These are phyloP conservation scores for Acorus calamus DNA, from an alignment of 106 monocot genomes.

Conservation along the genomic window DNA sequence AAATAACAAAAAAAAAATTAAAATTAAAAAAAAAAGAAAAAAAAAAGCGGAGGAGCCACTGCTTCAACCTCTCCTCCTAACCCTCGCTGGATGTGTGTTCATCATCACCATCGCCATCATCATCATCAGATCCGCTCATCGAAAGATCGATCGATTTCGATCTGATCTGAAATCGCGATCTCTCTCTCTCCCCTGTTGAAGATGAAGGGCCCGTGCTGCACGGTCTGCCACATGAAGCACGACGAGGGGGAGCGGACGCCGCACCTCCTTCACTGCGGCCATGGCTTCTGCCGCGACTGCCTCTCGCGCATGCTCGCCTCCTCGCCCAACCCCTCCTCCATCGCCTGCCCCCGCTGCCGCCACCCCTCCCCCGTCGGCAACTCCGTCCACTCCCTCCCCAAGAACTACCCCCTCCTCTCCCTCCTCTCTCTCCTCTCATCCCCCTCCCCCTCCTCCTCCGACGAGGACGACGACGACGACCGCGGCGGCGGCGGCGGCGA, in stretches of 20 bases:
- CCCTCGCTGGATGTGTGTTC: too few relatives aligned
- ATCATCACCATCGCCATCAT: too few relatives aligned
- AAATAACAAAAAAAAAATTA: too few relatives aligned
- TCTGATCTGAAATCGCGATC: background rate
- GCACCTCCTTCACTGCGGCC: conserved; percentile 85
- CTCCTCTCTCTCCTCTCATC: conserved; percentile 67
- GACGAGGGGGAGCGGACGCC: conserved; percentile 82
- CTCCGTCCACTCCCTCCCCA: conserved; percentile 76
- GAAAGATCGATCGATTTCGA: too few relatives aligned
- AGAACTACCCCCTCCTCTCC: conserved; percentile 88
- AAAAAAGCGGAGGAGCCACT: too few relatives aligned
- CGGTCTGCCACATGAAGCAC: conserved; percentile 80
- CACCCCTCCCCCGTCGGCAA: conserved; percentile 85
- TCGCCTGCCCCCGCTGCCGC: conserved; percentile 89
- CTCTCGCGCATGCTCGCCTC: conserved; percentile 81
- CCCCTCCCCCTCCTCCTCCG: conserved; percentile 46
- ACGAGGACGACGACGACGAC: conserved; percentile 39
- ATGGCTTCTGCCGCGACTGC: conserved; percentile 86
- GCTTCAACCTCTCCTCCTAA: too few relatives aligned
- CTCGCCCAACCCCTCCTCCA: conserved; percentile 40
- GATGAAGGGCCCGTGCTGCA: conserved; percentile 94
- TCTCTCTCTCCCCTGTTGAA: background rate
- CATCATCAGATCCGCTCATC: too few relatives aligned
- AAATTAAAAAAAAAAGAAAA: too few relatives aligned
- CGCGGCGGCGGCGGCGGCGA: conserved; percentile 6